Base-by-base conservation (phyloP, 768 basidiomycete species). In the Polyporus arcularius region DNA sequence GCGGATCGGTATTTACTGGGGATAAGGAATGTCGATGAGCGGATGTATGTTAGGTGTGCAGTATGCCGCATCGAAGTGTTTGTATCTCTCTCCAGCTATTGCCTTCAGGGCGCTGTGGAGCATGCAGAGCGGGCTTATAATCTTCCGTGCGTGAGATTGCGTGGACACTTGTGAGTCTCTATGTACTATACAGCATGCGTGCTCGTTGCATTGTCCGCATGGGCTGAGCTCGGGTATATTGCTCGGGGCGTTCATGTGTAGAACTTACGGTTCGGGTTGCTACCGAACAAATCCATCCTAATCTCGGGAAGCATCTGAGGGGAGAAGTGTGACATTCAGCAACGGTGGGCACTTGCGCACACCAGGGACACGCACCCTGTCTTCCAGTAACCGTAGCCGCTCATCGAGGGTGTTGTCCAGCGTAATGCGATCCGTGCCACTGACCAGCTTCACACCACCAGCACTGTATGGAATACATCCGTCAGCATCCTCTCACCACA, bases 401-500 rank as follows among this genome's bases (percentile, higher is more conserved):
- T 98, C 95, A 67, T 96, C 96, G 53, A 99, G 79, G 2, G 96
- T 95, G 71, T 99, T 98, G 75, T 98, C 92, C 26, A 99, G 82
- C 21, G 86, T 89, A 73, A 98, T 98, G 53, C 93, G 85, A 38
- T 82, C 81, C 10, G 81, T 81, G 21, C 88, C 89, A 54, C 84
- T 90, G 14, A 82, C 70, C 16, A 98, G 82, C 68, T 87, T 87
- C 49, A 97, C 78, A 14, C 96, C 96, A 14, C 97, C 97, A 58
- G 95, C 85, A 63, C 92, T 93, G 61, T 7, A 26, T 3, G n/a
- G 9, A 11, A 53, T 28, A 6, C 28, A 12, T 18, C 32, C 43
- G 28, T 42, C 31, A 61, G 26, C 11, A 46, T 43, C 38, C 28
- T n/a, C 21, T 42, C 15, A 38, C 7, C 18, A 31, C 14, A 32